Evolutionary conservation across 2,329 filamentous ascomycete species (phyloP), one percentile per base, ranked within the genome.

Genomic region (Fusarium torreyae): DNA sequence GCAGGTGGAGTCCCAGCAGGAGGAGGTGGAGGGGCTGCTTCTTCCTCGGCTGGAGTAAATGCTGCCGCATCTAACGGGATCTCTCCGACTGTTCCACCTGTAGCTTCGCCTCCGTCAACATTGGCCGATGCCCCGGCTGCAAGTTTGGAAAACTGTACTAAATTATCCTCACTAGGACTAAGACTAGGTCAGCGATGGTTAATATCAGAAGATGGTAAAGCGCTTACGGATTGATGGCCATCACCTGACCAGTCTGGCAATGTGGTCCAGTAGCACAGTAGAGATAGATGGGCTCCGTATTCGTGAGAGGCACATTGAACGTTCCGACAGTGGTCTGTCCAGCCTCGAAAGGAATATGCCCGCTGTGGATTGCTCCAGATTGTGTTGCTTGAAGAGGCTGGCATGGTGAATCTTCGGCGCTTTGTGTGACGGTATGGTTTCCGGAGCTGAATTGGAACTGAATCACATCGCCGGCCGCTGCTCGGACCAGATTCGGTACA

Each of bases 191-290:
- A 61, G 52, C 3, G 39, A 7, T 17, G 7, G 11, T 17, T 18
- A 1, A 10, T 8, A 14, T 9, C 2, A 11, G 6, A 11, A 2
- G 13, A n/a, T 1, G 11, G 7, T 7, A 17, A 4, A 4, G 4
- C 0, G 70, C 79, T 63, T 57, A 81, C 80, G 82, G 81, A 60
- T 87, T 87, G 39, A 87, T 81, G 7, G 85, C 80, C 76, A 85
- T 81, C 28, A 84, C 80, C 78, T 87, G 86, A 9, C 85, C 85
- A 10, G 71, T 73, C 69, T 85, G 81, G 45, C 86, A 87, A 60
- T 87, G 85, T 5, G 80, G 81, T 0, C 77, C 80, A 4, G 82
- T 82, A 1, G 84, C 82, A 58, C 85, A 87, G 73, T 87, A 87
- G 33, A 85, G 65, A 73, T 84, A 87, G 60, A 86, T 81, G 7